Evolutionary conservation across 495 filamentous ascomycete genomes (phyloP).

Genomic region (Filosporella fistucella): DNA sequence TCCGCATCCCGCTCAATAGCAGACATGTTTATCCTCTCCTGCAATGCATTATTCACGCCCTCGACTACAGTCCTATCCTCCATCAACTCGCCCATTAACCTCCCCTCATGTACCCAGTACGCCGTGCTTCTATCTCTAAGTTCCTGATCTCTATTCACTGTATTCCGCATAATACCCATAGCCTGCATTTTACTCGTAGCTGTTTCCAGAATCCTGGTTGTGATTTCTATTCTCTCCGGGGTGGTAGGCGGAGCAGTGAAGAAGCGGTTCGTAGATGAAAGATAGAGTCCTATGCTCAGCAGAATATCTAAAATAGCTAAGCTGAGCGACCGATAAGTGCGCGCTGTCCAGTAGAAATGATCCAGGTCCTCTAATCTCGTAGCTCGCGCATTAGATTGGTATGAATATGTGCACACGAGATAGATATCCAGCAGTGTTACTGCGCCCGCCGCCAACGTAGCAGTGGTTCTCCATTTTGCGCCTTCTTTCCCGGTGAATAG

Average conservation of each 20-base stretch:
- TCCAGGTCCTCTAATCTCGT: conserved; percentile 53
- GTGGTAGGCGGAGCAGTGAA: conserved; percentile 38
- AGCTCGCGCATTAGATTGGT: conserved; percentile 52
- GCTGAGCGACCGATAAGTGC: conserved; percentile 48
- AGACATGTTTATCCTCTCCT: conserved; percentile 45
- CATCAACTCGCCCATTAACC: conserved; percentile 51
- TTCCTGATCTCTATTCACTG: conserved; percentile 46
- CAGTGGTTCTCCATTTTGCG: conserved; percentile 62
- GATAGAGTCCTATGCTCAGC: conserved; percentile 60
- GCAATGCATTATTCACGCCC: conserved; percentile 48
- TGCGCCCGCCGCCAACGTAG: conserved; percentile 56
- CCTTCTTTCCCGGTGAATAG: conserved; percentile 53
- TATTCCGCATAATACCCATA: conserved; percentile 50
- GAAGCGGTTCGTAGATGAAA: conserved; percentile 69
- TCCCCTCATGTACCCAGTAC: conserved; percentile 52
- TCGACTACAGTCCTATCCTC: conserved; percentile 56
- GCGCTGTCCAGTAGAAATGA: conserved; percentile 65
- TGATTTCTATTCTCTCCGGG: conserved; percentile 42
- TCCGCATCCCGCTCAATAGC: conserved; percentile 49
- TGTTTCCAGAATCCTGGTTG: conserved; percentile 30
- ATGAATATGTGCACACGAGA: conserved; percentile 51
- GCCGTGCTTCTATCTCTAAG: conserved; percentile 36
- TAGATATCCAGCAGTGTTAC: conserved; percentile 64
- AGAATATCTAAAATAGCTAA: conserved; percentile 59
- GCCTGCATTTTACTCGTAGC: conserved; percentile 43